Percentiles rank a stretch among this genome's conserved stretches.
Evolutionary conservation across 768 basidiomycete species (phyloP).

Genomic region (Mycena vitilis): DNA sequence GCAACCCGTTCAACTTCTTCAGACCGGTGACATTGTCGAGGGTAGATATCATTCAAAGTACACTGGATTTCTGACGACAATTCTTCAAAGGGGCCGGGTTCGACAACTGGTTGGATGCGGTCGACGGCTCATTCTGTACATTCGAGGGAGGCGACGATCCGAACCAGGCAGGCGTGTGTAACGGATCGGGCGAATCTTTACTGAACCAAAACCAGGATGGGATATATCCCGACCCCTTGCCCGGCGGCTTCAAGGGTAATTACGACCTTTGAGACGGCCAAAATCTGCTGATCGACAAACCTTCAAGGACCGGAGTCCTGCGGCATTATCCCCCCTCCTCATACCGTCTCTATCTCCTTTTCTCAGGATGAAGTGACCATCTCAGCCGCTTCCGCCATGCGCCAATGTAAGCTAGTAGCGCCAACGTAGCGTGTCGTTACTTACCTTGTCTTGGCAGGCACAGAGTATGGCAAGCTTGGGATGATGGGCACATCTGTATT

Average conservation of each 20-base stretch:
- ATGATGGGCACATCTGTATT: slow-evolving; percentile 51
- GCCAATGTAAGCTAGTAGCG: slow-evolving; percentile 50
- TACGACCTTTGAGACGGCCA: neutral
- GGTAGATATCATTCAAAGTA: slow-evolving; percentile 32
- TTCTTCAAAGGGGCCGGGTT: slow-evolving; percentile 51
- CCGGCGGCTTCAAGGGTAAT: slow-evolving; percentile 53
- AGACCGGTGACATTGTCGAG: slow-evolving; percentile 52
- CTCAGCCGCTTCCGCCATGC: slow-evolving; percentile 44
- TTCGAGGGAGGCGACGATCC: slow-evolving; percentile 61
- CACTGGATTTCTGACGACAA: neutral
- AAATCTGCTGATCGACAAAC: neutral
- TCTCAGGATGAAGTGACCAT: slow-evolving; percentile 49
- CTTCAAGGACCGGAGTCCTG: slow-evolving; percentile 49
- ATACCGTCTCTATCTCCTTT: slow-evolving; percentile 48
- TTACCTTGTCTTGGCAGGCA: slow-evolving; percentile 6
- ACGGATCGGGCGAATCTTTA: neutral
- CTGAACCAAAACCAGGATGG: slow-evolving; percentile 41
- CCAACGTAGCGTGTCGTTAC: neutral
- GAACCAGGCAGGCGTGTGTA: slow-evolving; percentile 18
- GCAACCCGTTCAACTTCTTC: slow-evolving; percentile 51
- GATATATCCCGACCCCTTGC: slow-evolving; percentile 53
- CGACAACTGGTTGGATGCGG: slow-evolving; percentile 56
- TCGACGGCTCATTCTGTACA: slow-evolving; percentile 49
- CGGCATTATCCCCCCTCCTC: slow-evolving; percentile 49
- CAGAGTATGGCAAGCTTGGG: slow-evolving; percentile 46